Conservation (phyloP, 108 stramenopile genomes). For the Nannochloropsis gaditana region DNA sequence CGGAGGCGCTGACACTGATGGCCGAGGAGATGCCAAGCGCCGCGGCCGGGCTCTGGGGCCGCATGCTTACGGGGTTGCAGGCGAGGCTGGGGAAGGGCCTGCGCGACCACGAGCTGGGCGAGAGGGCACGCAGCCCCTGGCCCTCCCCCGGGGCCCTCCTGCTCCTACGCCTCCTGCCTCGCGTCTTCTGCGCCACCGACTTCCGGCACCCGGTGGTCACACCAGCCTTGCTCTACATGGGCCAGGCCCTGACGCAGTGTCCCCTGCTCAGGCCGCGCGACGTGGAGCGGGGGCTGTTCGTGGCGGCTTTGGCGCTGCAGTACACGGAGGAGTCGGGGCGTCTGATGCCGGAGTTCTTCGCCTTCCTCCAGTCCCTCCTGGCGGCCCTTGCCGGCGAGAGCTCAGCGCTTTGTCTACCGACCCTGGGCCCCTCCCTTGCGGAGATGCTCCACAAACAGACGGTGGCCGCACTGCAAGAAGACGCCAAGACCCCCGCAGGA, state of each 20-base stretch:
- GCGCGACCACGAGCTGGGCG: conserved; percentile 63
- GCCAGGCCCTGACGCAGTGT: conserved; percentile 73
- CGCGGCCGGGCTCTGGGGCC: conserved; percentile 71
- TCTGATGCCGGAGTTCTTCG: conserved; percentile 69
- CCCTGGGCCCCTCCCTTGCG: not conserved
- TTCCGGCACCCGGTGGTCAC: conserved; percentile 77
- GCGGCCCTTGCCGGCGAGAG: conserved; percentile 28
- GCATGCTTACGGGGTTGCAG: conserved; percentile 70
- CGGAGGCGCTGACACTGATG: conserved; percentile 68
- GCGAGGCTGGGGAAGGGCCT: conserved; percentile 75
- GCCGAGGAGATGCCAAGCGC: conserved; percentile 73
- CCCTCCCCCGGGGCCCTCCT: conserved; percentile 73
- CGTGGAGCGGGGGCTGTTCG: conserved; percentile 66
- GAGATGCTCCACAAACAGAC: not conserved
- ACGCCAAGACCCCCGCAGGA: not conserved
- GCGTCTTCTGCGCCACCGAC: conserved; percentile 86
- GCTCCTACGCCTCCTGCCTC: conserved; percentile 66
- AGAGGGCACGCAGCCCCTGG: conserved; percentile 63
- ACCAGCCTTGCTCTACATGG: conserved; percentile 68
- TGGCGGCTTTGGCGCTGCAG: conserved; percentile 68
- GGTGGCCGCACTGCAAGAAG: not conserved
- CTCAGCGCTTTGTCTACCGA: not conserved
- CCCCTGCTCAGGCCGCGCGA: conserved; percentile 66
- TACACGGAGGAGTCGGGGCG: conserved; percentile 72
- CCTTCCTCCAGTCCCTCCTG: conserved; percentile 63